Evolutionary conservation across 208 protist genomes (phyloP).

Genomic region (Trypanosoma melophagium): DNA sequence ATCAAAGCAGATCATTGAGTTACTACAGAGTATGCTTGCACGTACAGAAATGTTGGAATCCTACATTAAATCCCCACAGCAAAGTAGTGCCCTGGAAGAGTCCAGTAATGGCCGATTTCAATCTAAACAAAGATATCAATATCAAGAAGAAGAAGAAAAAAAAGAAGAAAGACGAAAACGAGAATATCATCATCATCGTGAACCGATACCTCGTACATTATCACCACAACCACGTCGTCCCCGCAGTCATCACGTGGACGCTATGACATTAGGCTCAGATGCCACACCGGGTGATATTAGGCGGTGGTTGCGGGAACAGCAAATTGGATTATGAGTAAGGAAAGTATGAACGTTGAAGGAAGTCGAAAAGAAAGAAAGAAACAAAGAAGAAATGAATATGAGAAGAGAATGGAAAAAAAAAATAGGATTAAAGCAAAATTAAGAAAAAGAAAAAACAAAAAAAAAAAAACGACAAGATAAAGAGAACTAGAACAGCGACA

Average conservation of each 20-base stretch:
- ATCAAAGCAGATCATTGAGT: conserved; percentile 19
- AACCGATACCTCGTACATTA: neutral
- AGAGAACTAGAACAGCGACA: neutral
- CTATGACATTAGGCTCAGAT: neutral
- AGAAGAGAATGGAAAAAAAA: neutral
- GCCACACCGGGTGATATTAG: neutral
- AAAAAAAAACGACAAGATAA: neutral
- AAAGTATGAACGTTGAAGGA: neutral
- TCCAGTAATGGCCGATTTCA: neutral
- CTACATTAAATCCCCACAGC: conserved; percentile 15
- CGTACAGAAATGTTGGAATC: conserved; percentile 44
- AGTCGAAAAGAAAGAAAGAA: too few relatives aligned
- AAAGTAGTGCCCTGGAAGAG: neutral
- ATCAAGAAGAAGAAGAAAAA: neutral
- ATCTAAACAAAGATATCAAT: neutral
- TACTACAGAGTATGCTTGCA: conserved; percentile 39
- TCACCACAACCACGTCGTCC: neutral
- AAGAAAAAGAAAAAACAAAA: neutral
- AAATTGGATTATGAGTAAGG: neutral
- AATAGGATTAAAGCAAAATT: too few relatives aligned
- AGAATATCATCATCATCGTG: neutral
- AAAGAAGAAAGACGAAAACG: too few relatives aligned
- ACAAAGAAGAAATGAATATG: neutral
- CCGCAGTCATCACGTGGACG: neutral
- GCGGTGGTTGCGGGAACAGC: conserved; percentile 22